Conservation (phyloP, 345 rosid species). For the thale cress (Arabidopsis thaliana) region TAIR10.1 NC_003070.9:18592001-18592500, state of each 20-base stretch:
- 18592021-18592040: conserved; percentile 82
- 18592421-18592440: conserved; percentile 78
- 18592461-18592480: conserved; percentile 99
- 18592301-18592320: neutral
- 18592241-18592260: conserved; percentile 54
- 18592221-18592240: conserved; percentile 78
- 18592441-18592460: conserved; percentile 86
- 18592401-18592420: conserved; percentile 70
- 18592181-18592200: conserved; percentile 88
- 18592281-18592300: neutral
- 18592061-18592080: neutral
- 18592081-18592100: conserved; percentile 1
- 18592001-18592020: conserved; percentile 81
- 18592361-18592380: conserved; percentile 64
- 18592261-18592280: conserved; percentile 16
- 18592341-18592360: conserved; percentile 91
- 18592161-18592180: conserved; percentile 69
- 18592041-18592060: conserved; percentile 52
- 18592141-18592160: conserved; percentile 68
- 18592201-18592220: conserved; percentile 77
- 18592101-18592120: neutral
- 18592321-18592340: neutral
- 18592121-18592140: neutral
- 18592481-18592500: conserved; percentile 90
- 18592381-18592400: conserved; percentile 70